These are phyloP conservation scores for Ustilago hordei DNA, from an alignment of 1,284 basidiomycete species.

Conservation along the genomic window DNA sequence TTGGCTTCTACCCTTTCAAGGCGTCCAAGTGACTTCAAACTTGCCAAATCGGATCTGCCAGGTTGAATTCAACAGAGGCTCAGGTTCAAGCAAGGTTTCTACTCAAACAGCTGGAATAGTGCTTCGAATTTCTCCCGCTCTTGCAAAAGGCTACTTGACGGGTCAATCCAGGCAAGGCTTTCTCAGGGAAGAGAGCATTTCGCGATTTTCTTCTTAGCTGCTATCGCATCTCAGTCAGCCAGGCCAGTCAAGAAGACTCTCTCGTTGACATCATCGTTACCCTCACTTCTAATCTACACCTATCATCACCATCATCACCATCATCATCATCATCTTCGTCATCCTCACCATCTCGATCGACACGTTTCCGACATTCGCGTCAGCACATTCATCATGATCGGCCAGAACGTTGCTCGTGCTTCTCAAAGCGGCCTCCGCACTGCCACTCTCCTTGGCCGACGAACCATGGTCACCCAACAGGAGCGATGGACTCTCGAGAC, in stretches of 20 bases:
- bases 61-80: neutral
- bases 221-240: conserved; percentile 13
- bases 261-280: conserved; percentile 14
- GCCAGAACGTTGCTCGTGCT: conserved; percentile 47
- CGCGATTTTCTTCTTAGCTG: conserved; percentile 44
- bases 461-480: conserved; percentile 64
- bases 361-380: conserved; percentile 9
- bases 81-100: neutral
- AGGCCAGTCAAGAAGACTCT: neutral
- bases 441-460: conserved; percentile 43
- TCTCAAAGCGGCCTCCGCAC: conserved; percentile 49
- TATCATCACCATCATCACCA: conserved; percentile 18
- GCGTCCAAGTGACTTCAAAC: neutral
- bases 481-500: conserved; percentile 66
- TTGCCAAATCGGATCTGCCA: neutral
- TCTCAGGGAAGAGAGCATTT: conserved; percentile 7
- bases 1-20: neutral
- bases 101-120: conserved; percentile 1
- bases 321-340: neutral
- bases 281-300: conserved; percentile 7
- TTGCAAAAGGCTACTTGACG: conserved; percentile 1
- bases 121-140: conserved; percentile 25
- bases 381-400: conserved; percentile 44
- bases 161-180: conserved; percentile 4
- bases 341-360: neutral